Conservation (phyloP, 257 asterid species). For the Scutellaria baicalensis region DNA sequence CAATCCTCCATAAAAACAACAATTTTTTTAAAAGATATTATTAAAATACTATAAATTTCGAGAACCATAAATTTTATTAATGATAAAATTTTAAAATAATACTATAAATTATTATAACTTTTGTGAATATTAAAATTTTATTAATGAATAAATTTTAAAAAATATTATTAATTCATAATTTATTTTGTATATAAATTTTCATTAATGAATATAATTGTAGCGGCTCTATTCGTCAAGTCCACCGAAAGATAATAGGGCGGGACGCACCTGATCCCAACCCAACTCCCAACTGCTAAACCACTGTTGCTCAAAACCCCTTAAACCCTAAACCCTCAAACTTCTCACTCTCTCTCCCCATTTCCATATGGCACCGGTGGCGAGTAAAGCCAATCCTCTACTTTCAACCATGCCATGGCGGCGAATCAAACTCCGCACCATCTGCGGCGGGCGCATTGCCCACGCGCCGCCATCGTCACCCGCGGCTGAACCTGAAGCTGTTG, state of each 20-base stretch:
- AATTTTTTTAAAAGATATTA: too few relatives aligned
- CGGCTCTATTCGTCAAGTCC: too few relatives aligned
- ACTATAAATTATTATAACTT: too few relatives aligned
- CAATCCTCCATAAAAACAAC: too few relatives aligned
- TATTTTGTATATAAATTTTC: too few relatives aligned
- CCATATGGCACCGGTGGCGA: conserved; percentile 55
- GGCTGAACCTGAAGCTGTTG: conserved; percentile 29
- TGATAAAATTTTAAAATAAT: too few relatives aligned
- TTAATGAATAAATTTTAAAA: too few relatives aligned
- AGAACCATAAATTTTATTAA: too few relatives aligned
- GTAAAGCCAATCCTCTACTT: conserved; percentile 58
- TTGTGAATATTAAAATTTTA: too few relatives aligned
- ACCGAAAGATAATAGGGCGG: neutral
- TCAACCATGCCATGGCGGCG: conserved; percentile 59
- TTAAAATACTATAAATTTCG: too few relatives aligned
- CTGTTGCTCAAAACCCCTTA: conserved; percentile 3
- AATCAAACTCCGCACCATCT: conserved; percentile 48
- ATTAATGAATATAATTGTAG: too few relatives aligned
- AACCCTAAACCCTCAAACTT: conserved; percentile 19
- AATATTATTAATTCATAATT: too few relatives aligned
- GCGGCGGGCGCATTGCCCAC: conserved; percentile 53
- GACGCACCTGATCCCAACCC: conserved; percentile 15
- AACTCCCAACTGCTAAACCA: conserved; percentile 12
- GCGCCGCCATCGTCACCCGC: conserved; percentile 32
- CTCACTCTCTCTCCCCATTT: neutral